Evolutionary conservation across 176 grass and related monocot species (phyloP).

Genomic region (Musa acuminata): DNA sequence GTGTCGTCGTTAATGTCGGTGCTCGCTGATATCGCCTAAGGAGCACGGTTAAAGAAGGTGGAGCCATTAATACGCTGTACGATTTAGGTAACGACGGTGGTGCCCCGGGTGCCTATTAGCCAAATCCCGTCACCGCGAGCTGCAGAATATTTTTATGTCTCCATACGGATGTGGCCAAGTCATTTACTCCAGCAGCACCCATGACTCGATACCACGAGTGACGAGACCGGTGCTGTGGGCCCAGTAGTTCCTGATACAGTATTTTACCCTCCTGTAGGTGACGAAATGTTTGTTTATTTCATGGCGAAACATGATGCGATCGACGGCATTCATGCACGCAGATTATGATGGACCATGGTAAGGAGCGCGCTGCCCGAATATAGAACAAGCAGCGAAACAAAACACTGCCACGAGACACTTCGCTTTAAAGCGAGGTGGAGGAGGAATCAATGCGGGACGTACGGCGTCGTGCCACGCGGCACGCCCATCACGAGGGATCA

Average conservation of each 20-base stretch:
- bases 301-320: background rate
- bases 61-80: too few species aligned
- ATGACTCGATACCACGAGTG: background rate
- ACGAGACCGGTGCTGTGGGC: too few species aligned
- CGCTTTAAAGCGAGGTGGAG: background rate
- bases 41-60: too few species aligned
- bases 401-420: background rate
- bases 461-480: conserved; percentile 8
- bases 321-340: background rate
- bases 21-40: too few species aligned
- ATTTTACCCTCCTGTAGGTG: background rate
- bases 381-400: too few species aligned
- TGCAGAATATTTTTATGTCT: too few species aligned
- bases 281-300: background rate
- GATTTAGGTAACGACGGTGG: too few species aligned
- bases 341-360: background rate
- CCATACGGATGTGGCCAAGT: background rate
- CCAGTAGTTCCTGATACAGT: background rate
- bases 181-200: too few species aligned
- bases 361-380: too few species aligned
- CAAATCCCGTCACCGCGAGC: too few species aligned
- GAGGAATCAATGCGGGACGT: conserved; percentile 20
- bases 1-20: too few species aligned
- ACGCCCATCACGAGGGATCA: conserved; percentile 18
- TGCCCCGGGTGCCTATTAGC: too few species aligned